Evolutionary conservation across 2,329 filamentous ascomycete genomes (phyloP).

Genomic region (Colletotrichum orchidophilum): DNA sequence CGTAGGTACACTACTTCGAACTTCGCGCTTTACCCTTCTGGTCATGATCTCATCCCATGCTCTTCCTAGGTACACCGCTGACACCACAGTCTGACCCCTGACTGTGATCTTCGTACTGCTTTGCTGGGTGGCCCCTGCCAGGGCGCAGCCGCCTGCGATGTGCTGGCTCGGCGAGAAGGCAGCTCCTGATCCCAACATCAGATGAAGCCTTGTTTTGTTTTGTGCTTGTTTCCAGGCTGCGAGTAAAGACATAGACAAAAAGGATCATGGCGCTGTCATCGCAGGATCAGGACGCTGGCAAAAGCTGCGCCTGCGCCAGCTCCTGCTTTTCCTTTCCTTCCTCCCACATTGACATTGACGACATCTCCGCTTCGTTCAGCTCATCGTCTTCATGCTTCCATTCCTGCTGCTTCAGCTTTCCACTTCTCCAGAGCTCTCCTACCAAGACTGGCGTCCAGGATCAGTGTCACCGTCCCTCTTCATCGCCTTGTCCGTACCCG

Average conservation of each 20-base stretch:
- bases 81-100: constrained; percentile 19
- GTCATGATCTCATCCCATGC: constrained; percentile 15
- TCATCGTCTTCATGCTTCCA: neutral
- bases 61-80: neutral
- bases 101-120: constrained; percentile 20
- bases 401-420: neutral
- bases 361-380: neutral
- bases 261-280: constrained; percentile 30
- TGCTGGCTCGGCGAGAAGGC: constrained; percentile 28
- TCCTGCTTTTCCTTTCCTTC: neutral
- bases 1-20: too few species aligned
- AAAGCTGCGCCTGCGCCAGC: neutral
- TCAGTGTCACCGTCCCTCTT: constrained; percentile 4
- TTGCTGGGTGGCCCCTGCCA: constrained; percentile 17
- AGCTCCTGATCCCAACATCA: constrained; percentile 25
- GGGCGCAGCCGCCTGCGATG: constrained; percentile 12
- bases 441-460: constrained; percentile 24
- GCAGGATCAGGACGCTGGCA: constrained; percentile 12
- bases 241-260: constrained; percentile 15
- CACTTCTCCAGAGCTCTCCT: constrained; percentile 8
- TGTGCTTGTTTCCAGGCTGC: constrained; percentile 29
- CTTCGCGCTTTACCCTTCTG: constrained; percentile 11
- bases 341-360: neutral
- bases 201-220: constrained; percentile 33
- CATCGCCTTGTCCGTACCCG: constrained; percentile 19